Evolutionary conservation across 495 filamentous ascomycete genomes (phyloP), one percentile per base, ranked within the genome.

Genomic region (Evernia prunastri): DNA sequence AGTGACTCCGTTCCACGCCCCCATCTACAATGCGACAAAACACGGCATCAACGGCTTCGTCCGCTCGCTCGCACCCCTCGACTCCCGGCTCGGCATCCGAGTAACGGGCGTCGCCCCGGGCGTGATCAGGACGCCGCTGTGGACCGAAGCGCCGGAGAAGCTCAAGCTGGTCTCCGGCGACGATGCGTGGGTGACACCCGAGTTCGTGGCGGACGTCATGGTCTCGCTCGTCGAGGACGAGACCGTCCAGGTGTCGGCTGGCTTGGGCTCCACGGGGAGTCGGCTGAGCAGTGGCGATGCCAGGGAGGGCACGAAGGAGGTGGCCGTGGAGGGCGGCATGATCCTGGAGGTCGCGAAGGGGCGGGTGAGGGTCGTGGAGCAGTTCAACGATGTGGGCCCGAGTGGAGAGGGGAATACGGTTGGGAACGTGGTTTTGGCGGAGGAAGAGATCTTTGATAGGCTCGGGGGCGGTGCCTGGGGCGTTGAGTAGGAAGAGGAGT

Each of bases 121-220:
- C 6, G 71, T 87, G 1, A 84, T 88, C 66, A 84, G 84, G 68
- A 89, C 86, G 2, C 83, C 87, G 35, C 70, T 90, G 6, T 90
- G 86, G 86, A 85, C 82, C 0, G 85, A 89, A 1, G 76, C 87
- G 66, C 84, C 86, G 18, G 86, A 89, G 70, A 89, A 90, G 69
- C 23, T 86, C 60, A 76, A 76, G 63, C 79, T 86, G 70, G 63
- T 88, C 2, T 72, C 81, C 59, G 74, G 76, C 11, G 70, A 67
- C 1, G 85, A 87, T 68, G 75, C 72, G 59, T 89, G 86, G 86
- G 84, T 84, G 29, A 83, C 78, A 13, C 76, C 86, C 0, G 86
- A 87, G 65, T 83, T 86, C 65, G 86, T 90, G 0, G 86, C 85
- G 9, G 76, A 80, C 56, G 81, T 81, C 35, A 90, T 90, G 86